phyloP scores from a whole-genome alignment of 1,139 yeast species.

The Debaryomyces psychrophilus region DNA sequence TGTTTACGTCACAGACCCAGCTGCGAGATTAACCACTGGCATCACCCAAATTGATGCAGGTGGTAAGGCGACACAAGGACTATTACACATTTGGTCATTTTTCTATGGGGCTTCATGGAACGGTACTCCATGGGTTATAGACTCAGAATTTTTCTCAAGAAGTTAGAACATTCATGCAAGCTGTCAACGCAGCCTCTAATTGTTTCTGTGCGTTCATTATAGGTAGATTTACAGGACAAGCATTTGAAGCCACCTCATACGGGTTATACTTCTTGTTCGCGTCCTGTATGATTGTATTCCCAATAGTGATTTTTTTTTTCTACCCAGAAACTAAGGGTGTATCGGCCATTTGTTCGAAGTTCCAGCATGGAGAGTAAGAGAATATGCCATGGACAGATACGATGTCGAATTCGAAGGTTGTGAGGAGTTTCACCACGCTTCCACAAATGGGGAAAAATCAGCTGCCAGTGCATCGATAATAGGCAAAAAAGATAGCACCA shows the following conservation, averaged over 20 bases:
- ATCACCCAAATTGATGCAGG: constrained; percentile 31
- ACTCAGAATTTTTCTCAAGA: constrained; percentile 49
- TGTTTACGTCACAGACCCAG: constrained; percentile 44
- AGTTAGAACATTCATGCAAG: constrained; percentile 44
- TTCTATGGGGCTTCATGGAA: constrained; percentile 48
- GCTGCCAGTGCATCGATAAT: neutral
- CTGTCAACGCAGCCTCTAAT: constrained; percentile 48
- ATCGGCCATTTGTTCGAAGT: constrained; percentile 45
- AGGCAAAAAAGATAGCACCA: neutral
- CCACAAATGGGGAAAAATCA: neutral
- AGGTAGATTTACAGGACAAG: constrained; percentile 49
- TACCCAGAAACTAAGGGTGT: constrained; percentile 52
- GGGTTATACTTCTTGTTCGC: constrained; percentile 53
- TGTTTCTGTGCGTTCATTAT: constrained; percentile 56
- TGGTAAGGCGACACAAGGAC: constrained; percentile 51
- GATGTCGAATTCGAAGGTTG: constrained; percentile 19
- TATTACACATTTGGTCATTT: constrained; percentile 51
- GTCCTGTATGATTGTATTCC: constrained; percentile 35
- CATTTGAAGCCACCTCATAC: constrained; percentile 43
- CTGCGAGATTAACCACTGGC: constrained; percentile 29
- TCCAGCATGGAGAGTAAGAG: constrained; percentile 34
- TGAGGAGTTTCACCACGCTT: neutral
- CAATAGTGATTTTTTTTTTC: constrained; percentile 36
- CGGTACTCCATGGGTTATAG: constrained; percentile 54
- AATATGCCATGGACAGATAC: constrained; percentile 25